phyloP scores from a whole-genome alignment of 2,329 filamentous ascomycete genomes.

The Aspergillus spinulosporus region DNA sequence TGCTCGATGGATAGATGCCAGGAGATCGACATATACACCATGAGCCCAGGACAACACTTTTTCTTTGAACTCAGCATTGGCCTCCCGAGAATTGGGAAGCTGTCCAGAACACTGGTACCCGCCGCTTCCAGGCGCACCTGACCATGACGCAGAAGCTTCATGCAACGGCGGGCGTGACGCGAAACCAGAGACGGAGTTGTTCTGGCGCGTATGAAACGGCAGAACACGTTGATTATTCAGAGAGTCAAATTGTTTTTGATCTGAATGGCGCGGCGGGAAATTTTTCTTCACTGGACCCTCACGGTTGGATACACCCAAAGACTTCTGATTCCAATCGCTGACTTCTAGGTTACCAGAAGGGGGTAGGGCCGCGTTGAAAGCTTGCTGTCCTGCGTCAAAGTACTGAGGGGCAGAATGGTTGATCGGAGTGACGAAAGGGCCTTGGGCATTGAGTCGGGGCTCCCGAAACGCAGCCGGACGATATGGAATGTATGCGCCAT shows the following conservation, averaged over 20 bases:
- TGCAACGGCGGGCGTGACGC: conserved; percentile 23
- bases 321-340: conserved; percentile 35
- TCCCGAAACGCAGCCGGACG: conserved; percentile 59
- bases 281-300: conserved; percentile 36
- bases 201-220: conserved; percentile 30
- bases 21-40: conserved; percentile 68
- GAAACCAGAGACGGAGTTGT: conserved; percentile 23
- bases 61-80: conserved; percentile 62
- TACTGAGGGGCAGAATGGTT: conserved; percentile 27
- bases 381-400: conserved; percentile 32
- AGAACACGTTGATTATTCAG: conserved; percentile 30
- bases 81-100: conserved; percentile 28
- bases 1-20: conserved; percentile 63
- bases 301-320: conserved; percentile 28
- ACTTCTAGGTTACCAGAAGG: conserved; percentile 30
- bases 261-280: conserved; percentile 41
- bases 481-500: conserved; percentile 63
- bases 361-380: conserved; percentile 31
- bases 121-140: conserved; percentile 20
- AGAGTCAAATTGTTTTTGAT: conserved; percentile 32
- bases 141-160: conserved; percentile 32
- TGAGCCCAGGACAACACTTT: conserved; percentile 70
- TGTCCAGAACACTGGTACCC: conserved; percentile 26
- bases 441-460: conserved; percentile 44
- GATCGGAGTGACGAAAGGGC: conserved; percentile 25